Percentiles rank a stretch among this genome's conserved stretches.
These are phyloP conservation scores for Talaromyces islandicus DNA, from an alignment of 2,329 filamentous ascomycete genomes.

Conservation along the genomic window DNA sequence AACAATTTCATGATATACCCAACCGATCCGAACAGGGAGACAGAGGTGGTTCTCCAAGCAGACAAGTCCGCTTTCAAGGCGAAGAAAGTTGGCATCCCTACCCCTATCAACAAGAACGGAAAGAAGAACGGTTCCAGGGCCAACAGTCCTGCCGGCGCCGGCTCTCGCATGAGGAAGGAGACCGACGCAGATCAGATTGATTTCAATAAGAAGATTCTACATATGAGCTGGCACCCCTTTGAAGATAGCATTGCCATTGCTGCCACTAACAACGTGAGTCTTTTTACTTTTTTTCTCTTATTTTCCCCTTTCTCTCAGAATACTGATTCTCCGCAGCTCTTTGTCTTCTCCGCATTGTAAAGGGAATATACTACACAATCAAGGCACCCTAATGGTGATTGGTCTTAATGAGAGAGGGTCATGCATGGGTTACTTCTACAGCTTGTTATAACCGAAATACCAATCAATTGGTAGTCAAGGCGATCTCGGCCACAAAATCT, in stretches of 20 bases:
- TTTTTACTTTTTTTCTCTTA: neutral
- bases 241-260: slow-evolving; percentile 99
- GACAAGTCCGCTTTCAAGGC: slow-evolving; percentile 99
- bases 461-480: neutral
- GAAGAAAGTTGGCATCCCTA: slow-evolving; percentile 98
- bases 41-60: slow-evolving; percentile 93
- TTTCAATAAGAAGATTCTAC: slow-evolving; percentile 99
- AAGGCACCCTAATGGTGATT: neutral
- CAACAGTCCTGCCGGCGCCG: slow-evolving; percentile 79
- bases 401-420: neutral
- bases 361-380: neutral
- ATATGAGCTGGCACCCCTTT: slow-evolving; percentile 99
- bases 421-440: neutral
- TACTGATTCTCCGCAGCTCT: slow-evolving; percentile 48
- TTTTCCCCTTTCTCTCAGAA: neutral
- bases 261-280: slow-evolving; percentile 95
- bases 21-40: slow-evolving; percentile 90
- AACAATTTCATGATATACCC: slow-evolving; percentile 99
- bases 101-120: slow-evolving; percentile 83
- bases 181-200: slow-evolving; percentile 99
- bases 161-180: slow-evolving; percentile 95
- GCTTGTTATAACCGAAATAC: neutral
- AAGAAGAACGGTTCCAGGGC: slow-evolving; percentile 89
- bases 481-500: slow-evolving; percentile 2
- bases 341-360: slow-evolving; percentile 71